Conservation (phyloP, 768 basidiomycete species). For the Pleurotus djamor region DNA sequence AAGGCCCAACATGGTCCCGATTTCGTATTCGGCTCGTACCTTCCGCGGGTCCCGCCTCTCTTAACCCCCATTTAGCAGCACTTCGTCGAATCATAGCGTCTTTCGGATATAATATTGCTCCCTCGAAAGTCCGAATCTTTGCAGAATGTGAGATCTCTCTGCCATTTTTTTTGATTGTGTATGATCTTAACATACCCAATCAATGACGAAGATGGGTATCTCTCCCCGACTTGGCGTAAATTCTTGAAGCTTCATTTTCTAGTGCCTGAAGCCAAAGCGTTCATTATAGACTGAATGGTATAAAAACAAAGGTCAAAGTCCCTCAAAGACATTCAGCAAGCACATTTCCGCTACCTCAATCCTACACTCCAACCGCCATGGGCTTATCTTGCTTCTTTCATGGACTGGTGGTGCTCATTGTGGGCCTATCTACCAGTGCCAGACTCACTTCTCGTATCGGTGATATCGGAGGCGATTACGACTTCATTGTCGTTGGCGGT, state of each 20-base stretch:
- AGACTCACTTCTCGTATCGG: not conserved
- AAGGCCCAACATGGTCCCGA: no score
- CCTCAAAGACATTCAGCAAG: not conserved
- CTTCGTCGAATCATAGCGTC: not conserved
- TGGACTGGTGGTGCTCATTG: not conserved
- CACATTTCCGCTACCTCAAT: not conserved
- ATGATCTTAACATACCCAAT: not conserved
- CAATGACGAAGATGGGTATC: not conserved
- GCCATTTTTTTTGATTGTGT: not conserved
- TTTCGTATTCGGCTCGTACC: not conserved
- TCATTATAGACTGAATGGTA: not conserved
- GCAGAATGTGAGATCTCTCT: not conserved
- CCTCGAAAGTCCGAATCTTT: not conserved
- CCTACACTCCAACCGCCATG: not conserved
- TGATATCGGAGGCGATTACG: not conserved
- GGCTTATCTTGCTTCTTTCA: not conserved
- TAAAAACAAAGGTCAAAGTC: not conserved
- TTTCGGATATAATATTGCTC: not conserved
- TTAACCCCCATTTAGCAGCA: not conserved
- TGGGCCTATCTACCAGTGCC: not conserved
- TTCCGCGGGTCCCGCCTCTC: not conserved
- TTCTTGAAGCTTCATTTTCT: not conserved
- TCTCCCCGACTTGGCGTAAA: not conserved
- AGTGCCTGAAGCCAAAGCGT: not conserved
- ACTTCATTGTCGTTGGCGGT: conserved; percentile 5